These are phyloP conservation scores for Heterotrichella gracilis DNA, from an alignment of 352 stramenopile species.

Conservation along the genomic window DNA sequence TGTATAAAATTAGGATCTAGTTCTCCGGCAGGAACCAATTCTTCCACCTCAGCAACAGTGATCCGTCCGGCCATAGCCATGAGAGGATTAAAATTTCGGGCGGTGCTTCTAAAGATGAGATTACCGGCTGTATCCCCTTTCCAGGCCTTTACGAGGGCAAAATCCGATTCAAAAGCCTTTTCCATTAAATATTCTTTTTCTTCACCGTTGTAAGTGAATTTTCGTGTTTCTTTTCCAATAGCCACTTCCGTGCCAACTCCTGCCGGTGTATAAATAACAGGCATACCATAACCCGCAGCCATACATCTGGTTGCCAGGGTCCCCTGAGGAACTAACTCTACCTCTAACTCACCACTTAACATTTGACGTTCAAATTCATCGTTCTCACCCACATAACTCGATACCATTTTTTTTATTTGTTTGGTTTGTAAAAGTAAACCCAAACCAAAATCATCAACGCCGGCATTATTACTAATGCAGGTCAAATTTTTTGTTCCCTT, in stretches of 20 bases:
- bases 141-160: constrained; percentile 65
- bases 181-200: constrained; percentile 60
- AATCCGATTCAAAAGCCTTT: constrained; percentile 56
- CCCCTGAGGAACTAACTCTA: constrained; percentile 80
- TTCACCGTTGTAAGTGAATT: constrained; percentile 17
- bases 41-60: constrained; percentile 66
- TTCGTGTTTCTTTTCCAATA: constrained; percentile 20
- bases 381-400: constrained; percentile 76
- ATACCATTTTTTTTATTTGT: constrained; percentile 80
- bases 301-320: constrained; percentile 59
- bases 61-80: constrained; percentile 57
- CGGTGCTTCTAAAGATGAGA: constrained; percentile 66
- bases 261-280: constrained; percentile 57
- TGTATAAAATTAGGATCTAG: constrained; percentile 66
- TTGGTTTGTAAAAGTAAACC: constrained; percentile 53
- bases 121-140: constrained; percentile 75
- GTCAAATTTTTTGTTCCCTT: constrained; percentile 42
- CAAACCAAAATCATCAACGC: constrained; percentile 61
- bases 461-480: constrained; percentile 57
- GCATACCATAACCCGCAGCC: constrained; percentile 58
- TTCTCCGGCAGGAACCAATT: constrained; percentile 57
- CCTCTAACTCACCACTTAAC: constrained; percentile 33
- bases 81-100: constrained; percentile 73
- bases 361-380: constrained; percentile 52
- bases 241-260: constrained; percentile 18